Evolutionary conservation across 345 rosid genomes (phyloP).

Genomic region (Punica granatum): DNA sequence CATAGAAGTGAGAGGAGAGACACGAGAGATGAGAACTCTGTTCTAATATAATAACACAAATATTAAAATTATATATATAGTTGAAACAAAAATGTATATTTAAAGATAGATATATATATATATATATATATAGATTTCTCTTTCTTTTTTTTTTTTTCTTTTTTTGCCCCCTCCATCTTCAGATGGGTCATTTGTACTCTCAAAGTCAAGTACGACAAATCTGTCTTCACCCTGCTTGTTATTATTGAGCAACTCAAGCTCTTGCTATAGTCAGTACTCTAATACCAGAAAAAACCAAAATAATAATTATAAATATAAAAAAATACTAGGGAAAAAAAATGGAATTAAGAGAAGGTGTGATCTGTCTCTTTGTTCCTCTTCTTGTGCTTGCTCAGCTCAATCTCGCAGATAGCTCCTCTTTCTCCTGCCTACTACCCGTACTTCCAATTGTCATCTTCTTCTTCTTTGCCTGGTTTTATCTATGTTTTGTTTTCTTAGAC

Average conservation of each 20-base stretch:
- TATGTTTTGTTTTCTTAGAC: constrained; percentile 2
- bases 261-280: neutral
- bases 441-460: too few relatives aligned
- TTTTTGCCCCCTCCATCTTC: too few relatives aligned
- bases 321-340: neutral
- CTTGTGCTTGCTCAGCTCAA: neutral
- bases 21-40: neutral
- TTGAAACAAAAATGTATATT: too few relatives aligned
- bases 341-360: neutral
- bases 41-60: too few relatives aligned
- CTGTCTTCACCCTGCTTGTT: neutral
- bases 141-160: too few relatives aligned
- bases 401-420: too few relatives aligned
- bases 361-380: neutral
- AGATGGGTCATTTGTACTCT: too few relatives aligned
- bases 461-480: neutral
- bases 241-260: neutral
- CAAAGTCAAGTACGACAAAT: too few relatives aligned
- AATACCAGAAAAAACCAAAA: neutral
- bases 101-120: too few relatives aligned
- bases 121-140: too few relatives aligned
- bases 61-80: too few relatives aligned
- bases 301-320: neutral
- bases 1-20: neutral
- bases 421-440: too few relatives aligned